Base-by-base conservation (phyloP, 176 grass and related monocot species). In the Aegilops bicornis region DNA sequence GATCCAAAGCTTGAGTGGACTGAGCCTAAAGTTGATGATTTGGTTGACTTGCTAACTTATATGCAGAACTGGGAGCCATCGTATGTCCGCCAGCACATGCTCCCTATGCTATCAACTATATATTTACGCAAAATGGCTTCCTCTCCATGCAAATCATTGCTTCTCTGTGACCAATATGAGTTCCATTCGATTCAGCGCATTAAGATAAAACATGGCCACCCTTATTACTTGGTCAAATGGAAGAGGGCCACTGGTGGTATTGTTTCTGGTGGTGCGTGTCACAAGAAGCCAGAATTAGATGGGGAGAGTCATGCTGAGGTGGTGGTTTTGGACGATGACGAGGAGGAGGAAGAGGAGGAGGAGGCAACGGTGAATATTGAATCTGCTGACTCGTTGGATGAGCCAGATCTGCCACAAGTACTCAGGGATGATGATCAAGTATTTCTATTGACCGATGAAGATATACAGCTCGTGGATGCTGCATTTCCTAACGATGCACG, bases 191-290 rank as follows among this genome's bases (percentile, higher is more conserved):
- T 98, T 86, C 73, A 94, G 56, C 84, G 92, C 52, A 82, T 92
- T 62, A 98, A 98, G 82, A 92, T 94, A 86, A 88, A 72, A 63
- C 20, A 88, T 79, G 92, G 94, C 22, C 77, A 92, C 83, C 90
- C 88, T 75, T 98, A 85, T 86, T 98, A 94, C 87, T 77, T 96
- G 69, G 88, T 98, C 30, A 96, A 92, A 84, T 98, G 97, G 97
- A 89, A 82, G 87, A 88, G 84, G 87, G 78, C 48, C 68, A 59
- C 78, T 58, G 56, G 14, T 47, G 85, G 76, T 82, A 76, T 74
- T 48, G 64, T 32, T 76, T 77, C 84, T 22, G 43, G 19, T 45
- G 71, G 30, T 39, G 4, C 43, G 20, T 87, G 81, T 80, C 69
- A 17, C 60, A 80, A 92, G 20, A 79, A 92, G 70, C 17, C 83